Conservation (phyloP, 148 eudicot genomes). For the Dysphania ambrosioides region DNA sequence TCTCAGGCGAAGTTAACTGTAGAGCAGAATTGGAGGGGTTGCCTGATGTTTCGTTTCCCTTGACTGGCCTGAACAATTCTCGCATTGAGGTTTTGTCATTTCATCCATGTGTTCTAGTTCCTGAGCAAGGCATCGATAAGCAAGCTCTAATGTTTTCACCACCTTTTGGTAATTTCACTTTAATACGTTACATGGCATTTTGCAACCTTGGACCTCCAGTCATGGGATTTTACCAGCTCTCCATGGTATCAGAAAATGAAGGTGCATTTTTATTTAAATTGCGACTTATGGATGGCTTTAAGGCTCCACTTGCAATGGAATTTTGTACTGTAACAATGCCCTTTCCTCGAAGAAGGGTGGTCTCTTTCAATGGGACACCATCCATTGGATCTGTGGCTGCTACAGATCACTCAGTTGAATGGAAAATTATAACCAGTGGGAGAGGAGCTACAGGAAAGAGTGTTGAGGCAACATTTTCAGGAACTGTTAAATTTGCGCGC, state of each 20-base stretch:
- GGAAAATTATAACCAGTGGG: conserved; percentile 79
- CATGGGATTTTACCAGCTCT: conserved; percentile 94
- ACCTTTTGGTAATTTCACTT: conserved; percentile 82
- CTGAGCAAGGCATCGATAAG: conserved; percentile 84
- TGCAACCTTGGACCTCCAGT: conserved; percentile 75
- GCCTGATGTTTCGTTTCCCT: conserved; percentile 90
- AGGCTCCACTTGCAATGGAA: conserved; percentile 82
- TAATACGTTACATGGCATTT: conserved; percentile 71
- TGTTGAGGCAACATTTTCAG: conserved; percentile 93
- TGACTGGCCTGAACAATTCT: conserved; percentile 61
- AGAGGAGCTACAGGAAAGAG: conserved; percentile 84
- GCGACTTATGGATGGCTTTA: conserved; percentile 80
- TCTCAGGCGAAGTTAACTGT: conserved; percentile 89
- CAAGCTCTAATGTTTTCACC: conserved; percentile 87
- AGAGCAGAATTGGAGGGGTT: conserved; percentile 97
- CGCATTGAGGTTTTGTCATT: conserved; percentile 66
- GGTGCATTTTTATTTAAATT: conserved; percentile 94
- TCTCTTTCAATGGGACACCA: conserved; percentile 79
- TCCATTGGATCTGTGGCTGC: conserved; percentile 75
- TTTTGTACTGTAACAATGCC: conserved; percentile 95
- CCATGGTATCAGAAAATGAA: conserved; percentile 99
- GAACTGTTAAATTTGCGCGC: conserved; percentile 83
- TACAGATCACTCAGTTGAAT: conserved; percentile 76
- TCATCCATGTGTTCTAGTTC: conserved; percentile 98
- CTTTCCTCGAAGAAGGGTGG: conserved; percentile 84